Percentiles rank a stretch among this genome's conserved stretches.
Conservation (phyloP, 805 yeast species). For the Priceomyces haplophilus region DNA sequence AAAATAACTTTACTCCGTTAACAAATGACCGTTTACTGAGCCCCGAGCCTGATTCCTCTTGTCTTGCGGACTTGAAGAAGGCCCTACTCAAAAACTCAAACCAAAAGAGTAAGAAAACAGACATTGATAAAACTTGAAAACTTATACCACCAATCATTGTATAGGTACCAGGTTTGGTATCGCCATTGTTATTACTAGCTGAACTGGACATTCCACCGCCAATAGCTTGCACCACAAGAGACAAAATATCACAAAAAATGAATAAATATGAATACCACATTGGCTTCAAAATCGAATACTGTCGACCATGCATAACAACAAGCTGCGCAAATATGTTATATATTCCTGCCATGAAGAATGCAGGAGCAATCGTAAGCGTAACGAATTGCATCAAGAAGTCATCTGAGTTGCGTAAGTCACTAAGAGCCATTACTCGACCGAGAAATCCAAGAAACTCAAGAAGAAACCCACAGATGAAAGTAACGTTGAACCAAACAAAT, state of each 20-base stretch:
- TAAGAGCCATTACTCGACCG: constrained; percentile 33
- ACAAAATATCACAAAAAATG: constrained; percentile 34
- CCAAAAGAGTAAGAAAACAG: constrained; percentile 34
- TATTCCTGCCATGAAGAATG: constrained; percentile 43
- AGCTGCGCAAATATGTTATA: constrained; percentile 40
- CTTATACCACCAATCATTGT: constrained; percentile 39
- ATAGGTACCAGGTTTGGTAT: constrained; percentile 31
- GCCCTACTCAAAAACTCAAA: constrained; percentile 32
- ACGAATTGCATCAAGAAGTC: constrained; percentile 32
- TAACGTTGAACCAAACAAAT: constrained; percentile 39
- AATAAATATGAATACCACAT: constrained; percentile 44
- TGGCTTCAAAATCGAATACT: constrained; percentile 37
- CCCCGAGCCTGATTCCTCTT: constrained; percentile 12
- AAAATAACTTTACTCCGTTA: constrained; percentile 28
- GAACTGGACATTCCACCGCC: constrained; percentile 39
- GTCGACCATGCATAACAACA: constrained; percentile 37
- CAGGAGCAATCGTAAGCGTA: constrained; percentile 39
- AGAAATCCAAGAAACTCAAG: constrained; percentile 38
- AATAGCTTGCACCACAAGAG: constrained; percentile 37
- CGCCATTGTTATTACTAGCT: constrained; percentile 20
- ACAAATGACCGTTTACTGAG: constrained; percentile 17
- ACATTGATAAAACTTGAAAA: constrained; percentile 39
- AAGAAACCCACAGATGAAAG: constrained; percentile 34
- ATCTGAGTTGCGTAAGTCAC: constrained; percentile 17
- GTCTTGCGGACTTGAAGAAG: constrained; percentile 22